Evolutionary conservation across 2,329 filamentous ascomycete species (phyloP).

Genomic region (Alternaria burnsii): DNA sequence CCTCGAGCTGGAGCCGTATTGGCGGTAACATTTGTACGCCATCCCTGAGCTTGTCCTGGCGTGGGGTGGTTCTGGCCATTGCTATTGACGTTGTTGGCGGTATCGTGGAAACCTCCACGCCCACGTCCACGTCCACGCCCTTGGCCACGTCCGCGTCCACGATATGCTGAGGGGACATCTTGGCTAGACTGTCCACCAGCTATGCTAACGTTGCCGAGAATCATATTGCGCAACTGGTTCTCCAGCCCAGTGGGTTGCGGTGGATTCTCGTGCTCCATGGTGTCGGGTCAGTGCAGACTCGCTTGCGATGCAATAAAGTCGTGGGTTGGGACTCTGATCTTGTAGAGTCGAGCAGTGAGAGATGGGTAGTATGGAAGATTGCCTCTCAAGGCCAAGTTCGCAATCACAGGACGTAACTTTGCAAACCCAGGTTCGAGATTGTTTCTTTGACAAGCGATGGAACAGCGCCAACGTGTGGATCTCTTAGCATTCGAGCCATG

Average conservation of each 20-base stretch:
- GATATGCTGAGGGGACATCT: conserved; percentile 25
- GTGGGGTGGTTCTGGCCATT: conserved; percentile 10
- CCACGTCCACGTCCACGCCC: conserved; percentile 29
- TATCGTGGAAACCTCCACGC: conserved; percentile 25
- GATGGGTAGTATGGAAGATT: not conserved
- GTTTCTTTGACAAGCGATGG: not conserved
- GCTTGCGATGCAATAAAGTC: not conserved
- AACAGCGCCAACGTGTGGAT: not conserved
- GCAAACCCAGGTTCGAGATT: not conserved
- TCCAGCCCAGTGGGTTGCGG: conserved; percentile 51
- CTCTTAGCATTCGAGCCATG: conserved; percentile 6
- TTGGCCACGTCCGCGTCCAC: conserved; percentile 19
- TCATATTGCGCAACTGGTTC: conserved; percentile 66
- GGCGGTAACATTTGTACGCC: conserved; percentile 8
- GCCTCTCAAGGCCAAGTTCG: not conserved
- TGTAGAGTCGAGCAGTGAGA: not conserved
- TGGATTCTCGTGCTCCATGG: conserved; percentile 29
- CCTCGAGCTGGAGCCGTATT: conserved; percentile 11
- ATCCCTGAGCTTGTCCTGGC: conserved; percentile 20
- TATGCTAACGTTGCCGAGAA: conserved; percentile 61
- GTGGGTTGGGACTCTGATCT: not conserved
- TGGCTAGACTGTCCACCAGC: conserved; percentile 26
- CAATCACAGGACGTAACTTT: not conserved
- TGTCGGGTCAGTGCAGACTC: conserved; percentile 3
- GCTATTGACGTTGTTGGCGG: conserved; percentile 17